These are phyloP conservation scores for Myochromella boudieri DNA, from an alignment of 768 basidiomycete genomes.

Conservation along the genomic window DNA sequence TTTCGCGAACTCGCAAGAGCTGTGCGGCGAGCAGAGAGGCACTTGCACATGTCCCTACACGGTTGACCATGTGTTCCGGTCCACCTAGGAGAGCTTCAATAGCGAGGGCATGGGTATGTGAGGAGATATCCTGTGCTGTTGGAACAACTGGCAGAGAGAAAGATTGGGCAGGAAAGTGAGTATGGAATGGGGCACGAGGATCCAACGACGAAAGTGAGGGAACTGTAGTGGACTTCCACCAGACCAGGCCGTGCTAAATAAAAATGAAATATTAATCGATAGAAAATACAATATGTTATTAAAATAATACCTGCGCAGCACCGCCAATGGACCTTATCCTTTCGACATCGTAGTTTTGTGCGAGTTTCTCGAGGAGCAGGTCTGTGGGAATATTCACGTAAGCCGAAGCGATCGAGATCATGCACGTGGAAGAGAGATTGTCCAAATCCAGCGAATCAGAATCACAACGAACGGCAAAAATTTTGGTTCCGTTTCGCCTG, in stretches of 20 bases:
- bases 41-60: constrained; percentile 72
- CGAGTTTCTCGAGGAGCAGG: constrained; percentile 71
- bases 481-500: constrained; percentile 57
- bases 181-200: constrained; percentile 64
- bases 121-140: constrained; percentile 76
- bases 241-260: constrained; percentile 68
- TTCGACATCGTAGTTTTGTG: constrained; percentile 65
- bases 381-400: constrained; percentile 44
- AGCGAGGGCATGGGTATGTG: constrained; percentile 73
- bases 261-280: constrained; percentile 15
- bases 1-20: constrained; percentile 75
- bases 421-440: constrained; percentile 12
- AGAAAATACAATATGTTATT: not conserved
- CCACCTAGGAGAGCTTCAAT: constrained; percentile 78
- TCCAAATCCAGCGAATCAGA: constrained; percentile 28
- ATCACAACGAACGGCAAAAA: constrained; percentile 45
- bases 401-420: constrained; percentile 32
- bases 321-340: constrained; percentile 78
- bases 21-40: constrained; percentile 75
- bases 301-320: constrained; percentile 67
- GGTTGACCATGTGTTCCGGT: constrained; percentile 72
- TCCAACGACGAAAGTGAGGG: constrained; percentile 73
- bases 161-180: constrained; percentile 63
- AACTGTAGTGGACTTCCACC: constrained; percentile 83
- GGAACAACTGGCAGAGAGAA: constrained; percentile 77